phyloP scores from a whole-genome alignment of 2,329 filamentous ascomycete species.

The Cytospora leucostoma region DNA sequence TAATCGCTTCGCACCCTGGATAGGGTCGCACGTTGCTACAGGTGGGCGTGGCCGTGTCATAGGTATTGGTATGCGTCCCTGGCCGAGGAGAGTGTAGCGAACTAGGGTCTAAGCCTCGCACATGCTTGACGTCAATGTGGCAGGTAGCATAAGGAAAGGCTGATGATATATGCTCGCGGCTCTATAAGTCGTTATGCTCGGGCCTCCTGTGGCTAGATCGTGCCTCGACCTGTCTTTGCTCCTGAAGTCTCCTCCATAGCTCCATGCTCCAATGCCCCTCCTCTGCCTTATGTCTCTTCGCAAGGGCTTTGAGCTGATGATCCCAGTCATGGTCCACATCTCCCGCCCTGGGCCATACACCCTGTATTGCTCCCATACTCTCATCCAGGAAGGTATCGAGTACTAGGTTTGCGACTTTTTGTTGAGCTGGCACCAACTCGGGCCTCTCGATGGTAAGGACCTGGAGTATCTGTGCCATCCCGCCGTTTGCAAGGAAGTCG shows the following conservation, averaged over 20 bases:
- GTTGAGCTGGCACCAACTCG: constrained; percentile 53
- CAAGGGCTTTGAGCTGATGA: constrained; percentile 49
- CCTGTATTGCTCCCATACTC: constrained; percentile 59
- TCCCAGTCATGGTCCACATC: constrained; percentile 56
- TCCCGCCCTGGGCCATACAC: constrained; percentile 54
- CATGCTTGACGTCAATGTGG: neutral
- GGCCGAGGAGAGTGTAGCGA: neutral
- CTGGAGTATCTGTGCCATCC: constrained; percentile 56
- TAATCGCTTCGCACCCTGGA: neutral
- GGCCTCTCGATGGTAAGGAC: constrained; percentile 51
- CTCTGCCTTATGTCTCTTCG: constrained; percentile 40
- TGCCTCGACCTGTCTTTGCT: constrained; percentile 30
- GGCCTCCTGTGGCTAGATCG: neutral
- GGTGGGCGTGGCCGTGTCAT: neutral
- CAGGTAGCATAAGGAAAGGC: neutral
- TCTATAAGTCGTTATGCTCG: constrained; percentile 20
- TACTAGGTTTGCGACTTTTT: constrained; percentile 59
- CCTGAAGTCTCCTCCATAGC: constrained; percentile 40
- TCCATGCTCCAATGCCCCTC: constrained; percentile 50
- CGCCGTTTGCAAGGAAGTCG: constrained; percentile 56
- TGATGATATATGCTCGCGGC: neutral
- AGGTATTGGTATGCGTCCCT: neutral
- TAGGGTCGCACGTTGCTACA: neutral
- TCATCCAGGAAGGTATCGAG: constrained; percentile 68
- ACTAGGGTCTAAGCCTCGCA: neutral